Evolutionary conservation across 345 rosid species (phyloP), one percentile per base, ranked within the genome.

Genomic region (Brassica rapa): DNA sequence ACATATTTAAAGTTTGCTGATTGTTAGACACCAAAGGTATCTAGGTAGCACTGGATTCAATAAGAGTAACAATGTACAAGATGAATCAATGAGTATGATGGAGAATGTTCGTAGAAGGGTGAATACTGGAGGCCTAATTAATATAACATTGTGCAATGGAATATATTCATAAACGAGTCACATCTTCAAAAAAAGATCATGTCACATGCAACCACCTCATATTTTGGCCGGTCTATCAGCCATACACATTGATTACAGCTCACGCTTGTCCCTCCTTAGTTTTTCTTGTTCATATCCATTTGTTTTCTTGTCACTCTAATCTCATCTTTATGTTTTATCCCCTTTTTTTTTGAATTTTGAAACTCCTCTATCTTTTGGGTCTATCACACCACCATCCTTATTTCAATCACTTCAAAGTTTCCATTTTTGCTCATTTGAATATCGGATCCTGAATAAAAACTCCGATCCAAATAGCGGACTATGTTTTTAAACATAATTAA

Each of bases 201-300:
- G 65, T 79, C 82, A 79, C 82, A 79, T 79, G 82, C 70, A 79
- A 67, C 24, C 81, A 56, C 37, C 70, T 74, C 66, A 68, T 62
- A 21, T 35, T 53, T 80, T 80, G 82, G 82, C 66, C 79, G 61
- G 79, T 74, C 49, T 56, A 62, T 39, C 33, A 69, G 35, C 46
- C 64, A 72, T 66, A 65, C 77, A 79, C 74, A 79, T 73, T 67
- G 43, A 14, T 73, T 80, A 80, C 82, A 80, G 79, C 82, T 74
- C 75, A 80, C 59, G 55, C 66, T 15, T 74, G 79, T 80, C 82
- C 56, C 56, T 49, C 56, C 37, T 33, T 33, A 49, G 6, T 5
- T 49, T 49, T 5, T n/a, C 56, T 49, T 49, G 67, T 51, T 80
- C 62, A 29, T 29, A 80, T 69, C 71, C 79, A 79, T 79, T 68